Conservation (phyloP, 305 asterid genomes). For the Caryopteris hybrid region DNA sequence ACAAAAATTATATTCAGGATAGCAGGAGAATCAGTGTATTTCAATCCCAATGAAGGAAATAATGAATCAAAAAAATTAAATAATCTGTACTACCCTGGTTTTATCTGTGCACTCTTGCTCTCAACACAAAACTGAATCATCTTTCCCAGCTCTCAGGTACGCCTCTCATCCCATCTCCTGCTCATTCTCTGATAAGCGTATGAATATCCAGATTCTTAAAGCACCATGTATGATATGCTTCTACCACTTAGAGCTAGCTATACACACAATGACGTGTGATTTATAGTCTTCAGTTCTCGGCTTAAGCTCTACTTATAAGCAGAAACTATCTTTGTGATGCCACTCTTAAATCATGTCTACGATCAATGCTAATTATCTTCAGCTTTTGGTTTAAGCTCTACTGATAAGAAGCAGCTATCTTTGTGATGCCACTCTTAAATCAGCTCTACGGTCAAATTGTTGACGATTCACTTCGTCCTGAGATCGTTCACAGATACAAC, state of each 20-base stretch:
- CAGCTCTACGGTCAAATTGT: slow-evolving; percentile 12
- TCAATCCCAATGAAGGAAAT: neutral
- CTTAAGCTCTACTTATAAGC: neutral
- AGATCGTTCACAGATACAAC: slow-evolving; percentile 58
- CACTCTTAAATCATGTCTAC: neutral
- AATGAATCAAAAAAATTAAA: slow-evolving; percentile 11
- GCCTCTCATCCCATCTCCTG: slow-evolving; percentile 2
- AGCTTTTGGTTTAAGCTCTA: neutral
- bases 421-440: neutral
- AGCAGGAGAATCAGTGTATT: neutral
- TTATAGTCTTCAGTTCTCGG: neutral
- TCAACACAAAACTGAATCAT: neutral
- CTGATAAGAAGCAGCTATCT: slow-evolving; percentile 4
- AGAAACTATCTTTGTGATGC: slow-evolving; percentile 9
- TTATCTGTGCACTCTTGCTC: neutral
- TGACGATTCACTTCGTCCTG: slow-evolving; percentile 4
- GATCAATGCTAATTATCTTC: slow-evolving; percentile 9
- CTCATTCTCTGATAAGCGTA: neutral
- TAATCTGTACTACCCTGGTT: slow-evolving; percentile 12
- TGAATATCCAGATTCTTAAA: slow-evolving; percentile 1
- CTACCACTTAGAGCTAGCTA: neutral
- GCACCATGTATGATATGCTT: neutral
- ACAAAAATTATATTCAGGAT: slow-evolving; percentile 10
- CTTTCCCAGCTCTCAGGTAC: slow-evolving; percentile 13
- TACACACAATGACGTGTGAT: no score